Percentiles rank a stretch among this genome's conserved stretches.
These are phyloP conservation scores for Bondarzewia mesenterica DNA, from an alignment of 1,284 basidiomycete species.

Conservation along the genomic window DNA sequence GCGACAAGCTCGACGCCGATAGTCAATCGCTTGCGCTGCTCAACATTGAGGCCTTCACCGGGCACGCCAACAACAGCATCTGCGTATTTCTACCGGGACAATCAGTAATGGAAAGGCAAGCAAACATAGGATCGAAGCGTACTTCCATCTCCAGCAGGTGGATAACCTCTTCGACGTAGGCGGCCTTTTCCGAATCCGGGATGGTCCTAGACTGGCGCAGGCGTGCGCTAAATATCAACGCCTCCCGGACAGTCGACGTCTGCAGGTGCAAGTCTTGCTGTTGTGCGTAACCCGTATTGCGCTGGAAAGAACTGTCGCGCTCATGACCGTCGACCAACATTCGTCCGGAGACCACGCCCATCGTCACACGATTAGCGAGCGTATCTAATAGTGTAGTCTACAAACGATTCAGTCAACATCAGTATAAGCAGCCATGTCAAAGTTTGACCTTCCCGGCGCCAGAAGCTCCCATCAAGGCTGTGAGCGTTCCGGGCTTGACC, in stretches of 20 bases:
- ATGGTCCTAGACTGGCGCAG: conserved; percentile 76
- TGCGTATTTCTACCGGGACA: conserved; percentile 45
- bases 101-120: background rate
- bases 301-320: conserved; percentile 72
- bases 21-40: conserved; percentile 79
- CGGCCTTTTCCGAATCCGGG: conserved; percentile 69
- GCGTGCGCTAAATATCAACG: conserved; percentile 82
- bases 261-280: conserved; percentile 85
- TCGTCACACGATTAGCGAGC: conserved; percentile 80
- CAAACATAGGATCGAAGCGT: too few relatives aligned
- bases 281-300: conserved; percentile 75
- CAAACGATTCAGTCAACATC: background rate
- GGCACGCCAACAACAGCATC: conserved; percentile 47
- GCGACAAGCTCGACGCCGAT: conserved; percentile 85
- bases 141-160: conserved; percentile 48
- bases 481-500: conserved; percentile 78
- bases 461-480: conserved; percentile 71
- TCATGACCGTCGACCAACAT: conserved; percentile 73
- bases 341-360: conserved; percentile 77
- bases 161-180: conserved; percentile 71
- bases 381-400: conserved; percentile 82
- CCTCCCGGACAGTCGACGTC: conserved; percentile 82
- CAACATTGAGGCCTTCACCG: conserved; percentile 46
- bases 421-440: background rate
- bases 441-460: conserved; percentile 28